Evolutionary conservation across 1,284 basidiomycete genomes (phyloP).

Genomic region (Porogramme epimiltina): DNA sequence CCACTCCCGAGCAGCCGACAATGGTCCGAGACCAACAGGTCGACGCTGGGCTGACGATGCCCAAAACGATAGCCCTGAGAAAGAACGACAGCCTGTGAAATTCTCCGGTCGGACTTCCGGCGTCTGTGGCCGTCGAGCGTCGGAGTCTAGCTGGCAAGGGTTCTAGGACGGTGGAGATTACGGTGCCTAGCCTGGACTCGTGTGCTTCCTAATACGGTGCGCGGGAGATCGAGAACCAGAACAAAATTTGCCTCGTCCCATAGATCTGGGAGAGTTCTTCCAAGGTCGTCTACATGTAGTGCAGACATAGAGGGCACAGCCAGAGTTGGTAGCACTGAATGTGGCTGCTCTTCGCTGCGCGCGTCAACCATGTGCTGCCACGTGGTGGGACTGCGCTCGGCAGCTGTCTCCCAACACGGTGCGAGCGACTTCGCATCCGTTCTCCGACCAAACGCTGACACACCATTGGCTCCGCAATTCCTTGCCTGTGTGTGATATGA

Average conservation of each 20-base stretch:
- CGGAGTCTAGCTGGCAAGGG: not conserved
- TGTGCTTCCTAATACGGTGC: conserved; percentile 1
- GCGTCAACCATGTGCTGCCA: too few species aligned
- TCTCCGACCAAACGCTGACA: too few species aligned
- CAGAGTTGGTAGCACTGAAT: too few species aligned
- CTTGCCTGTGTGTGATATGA: too few species aligned
- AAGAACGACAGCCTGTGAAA: conserved; percentile 1
- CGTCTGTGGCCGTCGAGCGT: not conserved
- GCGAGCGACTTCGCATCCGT: too few species aligned
- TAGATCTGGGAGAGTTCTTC: conserved; percentile 3
- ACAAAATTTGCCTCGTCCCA: conserved; percentile 11
- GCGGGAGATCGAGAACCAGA: conserved; percentile 8
- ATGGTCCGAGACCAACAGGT: conserved; percentile 15
- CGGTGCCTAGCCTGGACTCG: conserved; percentile 11
- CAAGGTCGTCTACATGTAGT: too few species aligned
- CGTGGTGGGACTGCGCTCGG: too few species aligned
- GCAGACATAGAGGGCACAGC: too few species aligned
- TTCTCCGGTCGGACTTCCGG: conserved; percentile 1
- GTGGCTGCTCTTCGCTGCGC: too few species aligned
- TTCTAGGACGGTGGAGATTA: conserved; percentile 1
- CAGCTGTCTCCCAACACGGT: too few species aligned
- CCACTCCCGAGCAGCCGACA: too few species aligned
- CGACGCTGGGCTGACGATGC: conserved; percentile 1
- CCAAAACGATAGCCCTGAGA: not conserved
- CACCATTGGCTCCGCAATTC: too few species aligned